Conservation (phyloP, 2,329 filamentous ascomycete genomes). For the Sporothrix luriei region DNA sequence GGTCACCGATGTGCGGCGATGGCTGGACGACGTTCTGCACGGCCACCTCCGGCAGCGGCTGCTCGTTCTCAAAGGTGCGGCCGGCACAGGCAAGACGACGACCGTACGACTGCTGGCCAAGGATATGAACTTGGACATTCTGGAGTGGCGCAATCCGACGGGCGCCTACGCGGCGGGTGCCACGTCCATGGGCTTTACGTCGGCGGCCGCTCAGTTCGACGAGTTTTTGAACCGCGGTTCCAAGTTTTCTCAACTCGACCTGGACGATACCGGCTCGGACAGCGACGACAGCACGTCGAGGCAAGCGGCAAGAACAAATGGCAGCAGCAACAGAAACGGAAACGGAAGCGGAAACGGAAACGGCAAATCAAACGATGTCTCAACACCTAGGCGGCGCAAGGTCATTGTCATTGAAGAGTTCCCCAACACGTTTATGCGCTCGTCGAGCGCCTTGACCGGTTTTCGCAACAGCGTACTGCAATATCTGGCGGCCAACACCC, state of each 20-base stretch:
- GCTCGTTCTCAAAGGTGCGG: slow-evolving; percentile 83
- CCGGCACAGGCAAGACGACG: slow-evolving; percentile 90
- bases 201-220: slow-evolving; percentile 79
- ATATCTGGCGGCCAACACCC: slow-evolving; percentile 70
- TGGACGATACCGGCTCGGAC: slow-evolving; percentile 38
- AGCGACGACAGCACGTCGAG: slow-evolving; percentile 38
- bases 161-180: slow-evolving; percentile 47
- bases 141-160: slow-evolving; percentile 89
- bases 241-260: slow-evolving; percentile 64
- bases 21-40: slow-evolving; percentile 74
- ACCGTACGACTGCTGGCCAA: slow-evolving; percentile 77
- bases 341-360: not conserved
- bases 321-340: not conserved
- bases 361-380: not conserved
- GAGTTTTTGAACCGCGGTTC: slow-evolving; percentile 85
- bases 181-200: slow-evolving; percentile 64
- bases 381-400: slow-evolving; percentile 42
- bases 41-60: slow-evolving; percentile 70
- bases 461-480: slow-evolving; percentile 76
- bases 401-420: slow-evolving; percentile 81
- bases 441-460: slow-evolving; percentile 64
- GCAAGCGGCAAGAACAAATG: slow-evolving; percentile 9
- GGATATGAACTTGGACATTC: slow-evolving; percentile 72
- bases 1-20: slow-evolving; percentile 78
- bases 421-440: slow-evolving; percentile 71